These are phyloP conservation scores for Tetracentron sinense DNA, from an alignment of 164 flowering plant genomes.

Conservation along the genomic window DNA sequence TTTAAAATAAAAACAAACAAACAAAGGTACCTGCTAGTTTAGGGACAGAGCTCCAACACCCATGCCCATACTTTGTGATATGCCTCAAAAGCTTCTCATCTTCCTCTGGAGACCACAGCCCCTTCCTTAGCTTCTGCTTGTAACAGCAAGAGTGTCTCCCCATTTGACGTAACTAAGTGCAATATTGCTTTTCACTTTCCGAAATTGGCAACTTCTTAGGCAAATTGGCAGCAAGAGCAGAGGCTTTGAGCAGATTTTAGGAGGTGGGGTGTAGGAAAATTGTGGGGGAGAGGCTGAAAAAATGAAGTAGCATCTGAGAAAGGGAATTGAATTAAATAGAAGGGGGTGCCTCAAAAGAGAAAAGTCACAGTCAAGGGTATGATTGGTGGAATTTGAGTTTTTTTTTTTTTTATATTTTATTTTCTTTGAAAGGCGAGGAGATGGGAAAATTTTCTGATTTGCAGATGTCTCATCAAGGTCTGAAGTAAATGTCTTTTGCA, in stretches of 20 bases:
- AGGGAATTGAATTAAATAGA: conserved; percentile 49
- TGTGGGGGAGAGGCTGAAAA: conserved; percentile 28
- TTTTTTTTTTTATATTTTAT: neutral
- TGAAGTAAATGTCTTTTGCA: conserved; percentile 37
- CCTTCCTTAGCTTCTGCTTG: conserved; percentile 93
- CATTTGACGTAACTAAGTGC: conserved; percentile 36
- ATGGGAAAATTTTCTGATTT: conserved; percentile 35
- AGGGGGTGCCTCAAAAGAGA: conserved; percentile 29
- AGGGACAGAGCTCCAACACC: conserved; percentile 98
- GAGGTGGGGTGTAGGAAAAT: no score
- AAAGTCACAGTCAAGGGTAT: conserved; percentile 41
- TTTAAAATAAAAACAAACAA: no score
- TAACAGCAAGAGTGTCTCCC: conserved; percentile 94
- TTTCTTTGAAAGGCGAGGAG: conserved; percentile 15
- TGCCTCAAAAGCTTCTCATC: conserved; percentile 81
- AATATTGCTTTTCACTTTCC: conserved; percentile 9
- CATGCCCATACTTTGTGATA: conserved; percentile 84
- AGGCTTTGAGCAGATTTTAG: conserved; percentile 2
- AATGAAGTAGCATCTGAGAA: conserved; percentile 39
- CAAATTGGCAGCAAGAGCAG: conserved; percentile 20
- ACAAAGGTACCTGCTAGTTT: conserved; percentile 63
- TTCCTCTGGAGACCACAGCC: conserved; percentile 95
- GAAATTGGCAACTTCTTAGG: conserved; percentile 7
- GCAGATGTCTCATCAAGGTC: conserved; percentile 41
- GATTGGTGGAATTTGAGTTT: conserved; percentile 25